Base-by-base conservation (phyloP, 2,329 filamentous ascomycete genomes). In the Alternaria sp. region DNA sequence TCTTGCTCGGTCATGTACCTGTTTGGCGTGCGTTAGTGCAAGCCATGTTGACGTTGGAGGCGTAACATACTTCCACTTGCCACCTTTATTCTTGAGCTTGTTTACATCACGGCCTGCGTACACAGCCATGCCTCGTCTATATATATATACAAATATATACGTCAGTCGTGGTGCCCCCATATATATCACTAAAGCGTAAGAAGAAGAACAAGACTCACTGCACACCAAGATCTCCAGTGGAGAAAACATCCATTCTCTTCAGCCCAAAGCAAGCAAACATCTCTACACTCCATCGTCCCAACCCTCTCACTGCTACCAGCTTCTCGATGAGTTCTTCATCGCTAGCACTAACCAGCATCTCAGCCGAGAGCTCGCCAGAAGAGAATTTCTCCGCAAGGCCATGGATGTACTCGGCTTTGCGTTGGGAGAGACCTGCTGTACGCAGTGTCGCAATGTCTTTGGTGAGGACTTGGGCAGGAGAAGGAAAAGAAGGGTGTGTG, bases 221-320 rank as follows among this genome's bases (percentile, higher is more conserved):
- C 44, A 99, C 92, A 4, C 95, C 95, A 61, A 99, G 79, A 79
- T 99, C 94, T 0, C 95, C 94, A 1, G 92, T 89, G 23, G 90
- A 92, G 75, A 98, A 97, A 23, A 99, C 91, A 79, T 99, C 94
- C 84, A 93, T 90, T 11, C 93, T 84, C 83, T 97, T 98, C 39
- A 99, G 82, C n/a, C 87, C 91, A 78, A 99, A 98, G 78, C 91
- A 92, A 49, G 93, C 92, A 82, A 99, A 99, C 95, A 99, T 73
- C 49, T 73, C 93, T 13, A 96, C 93, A 46, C 89, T 93, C 95
- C 95, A 98, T 53, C 84, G 85, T 0, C 95, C 95, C 49, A 98
- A 80, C 0, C 95, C 95, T 9, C 94, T 85, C 5, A 99, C 93
- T 1, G 93, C 91, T 46, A 90, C 92, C 46, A 99, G 82, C 75